phyloP scores from a whole-genome alignment of 768 basidiomycete species.

The Sutorius australiensis region DNA sequence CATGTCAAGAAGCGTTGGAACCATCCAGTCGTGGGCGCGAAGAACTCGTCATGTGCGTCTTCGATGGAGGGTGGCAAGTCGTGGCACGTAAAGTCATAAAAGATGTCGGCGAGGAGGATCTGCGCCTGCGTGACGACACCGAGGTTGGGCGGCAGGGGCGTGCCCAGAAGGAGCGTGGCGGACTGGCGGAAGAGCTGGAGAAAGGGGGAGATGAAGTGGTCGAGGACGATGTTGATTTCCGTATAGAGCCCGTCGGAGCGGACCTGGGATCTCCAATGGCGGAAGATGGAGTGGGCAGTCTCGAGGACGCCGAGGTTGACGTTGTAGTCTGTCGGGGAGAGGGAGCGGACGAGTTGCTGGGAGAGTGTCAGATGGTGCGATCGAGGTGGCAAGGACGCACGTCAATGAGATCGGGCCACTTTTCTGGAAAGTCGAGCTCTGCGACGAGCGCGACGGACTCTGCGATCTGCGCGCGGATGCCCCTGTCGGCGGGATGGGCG shows the following conservation, averaged over 20 bases:
- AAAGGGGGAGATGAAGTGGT: conserved; percentile 80
- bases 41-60: conserved; percentile 81
- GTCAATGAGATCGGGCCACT: conserved; percentile 87
- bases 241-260: conserved; percentile 83
- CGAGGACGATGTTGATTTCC: conserved; percentile 88
- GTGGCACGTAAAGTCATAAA: conserved; percentile 91
- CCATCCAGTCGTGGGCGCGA: conserved; percentile 62
- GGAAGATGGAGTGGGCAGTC: conserved; percentile 95
- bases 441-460: conserved; percentile 93
- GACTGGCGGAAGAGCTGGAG: conserved; percentile 77
- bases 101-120: conserved; percentile 79
- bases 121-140: conserved; percentile 65
- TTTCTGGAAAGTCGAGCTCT: conserved; percentile 82
- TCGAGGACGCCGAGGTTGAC: conserved; percentile 88
- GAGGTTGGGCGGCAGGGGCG: conserved; percentile 35
- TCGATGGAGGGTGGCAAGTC: conserved; percentile 94
- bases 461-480: conserved; percentile 80
- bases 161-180: conserved; percentile 46
- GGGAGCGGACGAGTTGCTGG: conserved; percentile 84
- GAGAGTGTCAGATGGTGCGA: conserved; percentile 12
- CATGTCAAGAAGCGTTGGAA: conserved; percentile 80
- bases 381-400: conserved; percentile 46
- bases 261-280: conserved; percentile 87
- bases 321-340: conserved; percentile 78
- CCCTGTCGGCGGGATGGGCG: conserved; percentile 67